Evolutionary conservation across 1,139 yeast genomes (phyloP), one percentile per base, ranked within the genome.

Genomic region (Saccharomyces uvarum): DNA sequence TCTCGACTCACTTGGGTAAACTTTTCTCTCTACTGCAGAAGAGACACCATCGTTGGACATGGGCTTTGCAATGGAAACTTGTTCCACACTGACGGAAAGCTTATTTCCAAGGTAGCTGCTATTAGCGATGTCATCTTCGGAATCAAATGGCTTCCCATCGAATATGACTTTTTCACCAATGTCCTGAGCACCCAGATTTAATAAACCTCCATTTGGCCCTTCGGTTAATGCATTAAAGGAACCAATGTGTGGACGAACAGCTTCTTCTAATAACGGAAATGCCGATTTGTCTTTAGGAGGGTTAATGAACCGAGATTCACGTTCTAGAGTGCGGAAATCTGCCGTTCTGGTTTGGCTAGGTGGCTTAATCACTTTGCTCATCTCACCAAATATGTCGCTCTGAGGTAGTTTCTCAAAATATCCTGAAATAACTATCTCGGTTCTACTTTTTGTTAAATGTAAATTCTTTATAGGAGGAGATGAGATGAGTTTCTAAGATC

Each of bases 141-240:
- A 59, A 51, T 53, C 58, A 11, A 58, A 56, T 9, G 65, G 61
- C 59, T 79, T 82, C 44, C 89, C 82, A 70, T 93, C 99, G 67
- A 88, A 91, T 14, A 89, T 83, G 29, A 90, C 83, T 67, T 85
- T 88, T 59, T 81, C 72, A 9, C 99, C 99, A 60, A 93, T 89
- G 66, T 93, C 99, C 66, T 85, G 78, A 49, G 87, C 96, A 1
- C 88, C 98, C 53, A 86, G 74, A 69, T 91, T 90, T 59, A 93
- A 77, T 49, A 93, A 74, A 3, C 97, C 97, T 38, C 93, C 95
- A 53, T 77, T 82, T 29, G 84, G 82, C 27, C 96, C 97, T 57
- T 88, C 96, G 46, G 96, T 87, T 56, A 93, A 77, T 13, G 97
- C 98, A 76, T 93, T 86, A 77, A 93, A 93, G 2, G 99, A 93